Evolutionary conservation across 495 filamentous ascomycete species (phyloP).

Genomic region (Parathielavia hyrcaniae): DNA sequence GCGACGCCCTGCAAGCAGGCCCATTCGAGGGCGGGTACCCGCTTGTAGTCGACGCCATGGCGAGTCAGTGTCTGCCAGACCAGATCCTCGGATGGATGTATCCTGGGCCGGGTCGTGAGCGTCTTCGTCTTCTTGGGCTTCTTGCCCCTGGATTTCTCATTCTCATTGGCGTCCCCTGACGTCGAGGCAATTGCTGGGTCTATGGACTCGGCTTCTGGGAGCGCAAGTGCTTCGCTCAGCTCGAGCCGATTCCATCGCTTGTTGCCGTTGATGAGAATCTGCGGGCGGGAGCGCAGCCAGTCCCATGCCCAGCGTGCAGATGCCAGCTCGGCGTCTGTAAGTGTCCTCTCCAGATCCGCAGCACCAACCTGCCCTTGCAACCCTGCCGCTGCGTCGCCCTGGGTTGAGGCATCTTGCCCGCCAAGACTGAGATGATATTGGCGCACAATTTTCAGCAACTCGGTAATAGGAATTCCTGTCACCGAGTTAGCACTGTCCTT

Average conservation of each 20-base stretch:
- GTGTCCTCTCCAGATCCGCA: constrained; percentile 19
- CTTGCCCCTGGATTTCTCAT: constrained; percentile 11
- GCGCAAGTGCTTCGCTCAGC: constrained; percentile 37
- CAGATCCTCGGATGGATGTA: constrained; percentile 39
- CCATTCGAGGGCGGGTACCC: constrained; percentile 63
- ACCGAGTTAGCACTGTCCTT: constrained; percentile 14
- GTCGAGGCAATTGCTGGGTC: constrained; percentile 6
- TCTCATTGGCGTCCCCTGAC: constrained; percentile 1
- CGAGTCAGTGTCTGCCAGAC: constrained; percentile 76
- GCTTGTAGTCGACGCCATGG: constrained; percentile 67
- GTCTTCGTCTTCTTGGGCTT: constrained; percentile 23
- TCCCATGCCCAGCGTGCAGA: constrained; percentile 41
- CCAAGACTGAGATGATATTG: constrained; percentile 24
- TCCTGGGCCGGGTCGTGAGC: constrained; percentile 29
- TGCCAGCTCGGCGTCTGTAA: constrained; percentile 29
- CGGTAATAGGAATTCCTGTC: constrained; percentile 26
- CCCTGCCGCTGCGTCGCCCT: constrained; percentile 3
- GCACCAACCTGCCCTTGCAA: constrained; percentile 10
- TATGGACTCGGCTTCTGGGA: constrained; percentile 31
- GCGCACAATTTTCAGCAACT: constrained; percentile 29
- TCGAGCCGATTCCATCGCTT: constrained; percentile 39
- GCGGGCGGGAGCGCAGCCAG: constrained; percentile 39
- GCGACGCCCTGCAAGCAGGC: constrained; percentile 73
- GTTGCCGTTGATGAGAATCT: constrained; percentile 40
- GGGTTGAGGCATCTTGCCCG: constrained; percentile 10